phyloP scores from a whole-genome alignment of 306 rosid species.

The Dalbergia oliveri region DNA sequence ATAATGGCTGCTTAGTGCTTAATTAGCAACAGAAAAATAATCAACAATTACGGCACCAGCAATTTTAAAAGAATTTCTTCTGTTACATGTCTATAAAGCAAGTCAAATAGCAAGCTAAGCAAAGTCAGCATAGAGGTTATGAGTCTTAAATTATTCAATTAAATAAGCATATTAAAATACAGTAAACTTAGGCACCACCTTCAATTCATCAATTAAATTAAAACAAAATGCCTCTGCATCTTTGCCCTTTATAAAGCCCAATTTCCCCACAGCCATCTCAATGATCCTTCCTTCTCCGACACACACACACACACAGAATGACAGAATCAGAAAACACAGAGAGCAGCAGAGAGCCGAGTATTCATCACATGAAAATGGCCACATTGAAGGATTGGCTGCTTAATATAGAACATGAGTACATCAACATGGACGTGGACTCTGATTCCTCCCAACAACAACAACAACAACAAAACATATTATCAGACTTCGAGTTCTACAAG shows the following conservation, averaged over 20 bases:
- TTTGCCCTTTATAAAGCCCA: constrained; percentile 44
- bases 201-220: constrained; percentile 33
- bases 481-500: neutral
- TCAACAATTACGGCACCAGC: no score
- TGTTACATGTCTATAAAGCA: neutral
- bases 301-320: neutral
- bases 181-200: constrained; percentile 36
- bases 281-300: neutral
- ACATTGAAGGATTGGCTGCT: neutral
- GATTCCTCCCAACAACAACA: neutral
- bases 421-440: neutral
- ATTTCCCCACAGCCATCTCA: constrained; percentile 55
- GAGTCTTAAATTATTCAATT: neutral
- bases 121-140: neutral
- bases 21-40: no score
- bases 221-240: constrained; percentile 43
- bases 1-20: neutral
- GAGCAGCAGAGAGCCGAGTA: neutral
- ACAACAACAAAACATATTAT: no score
- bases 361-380: neutral
- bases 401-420: neutral
- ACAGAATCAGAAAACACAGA: neutral
- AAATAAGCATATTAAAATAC: constrained; percentile 4
- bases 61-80: neutral
- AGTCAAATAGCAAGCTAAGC: neutral